Percentiles rank a stretch among this genome's conserved stretches.
Evolutionary conservation across 805 yeast genomes (phyloP).

Genomic region (Candida succiphila): DNA sequence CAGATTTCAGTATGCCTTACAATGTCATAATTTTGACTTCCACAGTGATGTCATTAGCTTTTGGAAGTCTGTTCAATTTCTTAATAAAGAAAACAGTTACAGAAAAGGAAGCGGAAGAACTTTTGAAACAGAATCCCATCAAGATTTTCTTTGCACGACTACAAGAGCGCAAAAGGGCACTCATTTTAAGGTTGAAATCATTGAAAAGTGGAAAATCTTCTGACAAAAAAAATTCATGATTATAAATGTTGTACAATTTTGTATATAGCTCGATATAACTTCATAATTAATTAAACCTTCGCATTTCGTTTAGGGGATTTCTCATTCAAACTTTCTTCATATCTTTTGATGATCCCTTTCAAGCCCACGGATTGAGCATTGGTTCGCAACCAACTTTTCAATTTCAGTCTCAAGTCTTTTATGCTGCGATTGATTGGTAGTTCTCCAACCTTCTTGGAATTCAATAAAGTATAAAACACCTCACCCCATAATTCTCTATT

Average conservation of each 20-base stretch:
- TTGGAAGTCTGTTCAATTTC: conserved; percentile 78
- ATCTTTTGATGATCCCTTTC: background rate
- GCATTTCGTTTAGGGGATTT: background rate
- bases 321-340: background rate
- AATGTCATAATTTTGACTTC: conserved; percentile 91
- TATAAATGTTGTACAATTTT: too few species aligned
- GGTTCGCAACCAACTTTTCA: conserved; percentile 32
- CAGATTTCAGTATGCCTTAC: conserved; percentile 98
- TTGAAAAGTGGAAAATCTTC: too few species aligned
- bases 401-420: conserved; percentile 19
- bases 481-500: conserved; percentile 60
- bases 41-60: conserved; percentile 85
- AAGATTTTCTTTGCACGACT: too few species aligned
- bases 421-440: conserved; percentile 33
- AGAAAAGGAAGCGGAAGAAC: conserved; percentile 52
- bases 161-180: too few species aligned
- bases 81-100: conserved; percentile 66
- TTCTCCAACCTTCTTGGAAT: conserved; percentile 30
- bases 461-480: conserved; percentile 53
- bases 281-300: too few species aligned
- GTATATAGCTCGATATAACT: too few species aligned
- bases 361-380: background rate
- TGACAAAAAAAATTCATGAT: too few species aligned
- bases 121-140: conserved; percentile 2
- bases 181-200: too few species aligned